Evolutionary conservation across 2,329 filamentous ascomycete species (phyloP).

Genomic region (Alternaria postmessia): DNA sequence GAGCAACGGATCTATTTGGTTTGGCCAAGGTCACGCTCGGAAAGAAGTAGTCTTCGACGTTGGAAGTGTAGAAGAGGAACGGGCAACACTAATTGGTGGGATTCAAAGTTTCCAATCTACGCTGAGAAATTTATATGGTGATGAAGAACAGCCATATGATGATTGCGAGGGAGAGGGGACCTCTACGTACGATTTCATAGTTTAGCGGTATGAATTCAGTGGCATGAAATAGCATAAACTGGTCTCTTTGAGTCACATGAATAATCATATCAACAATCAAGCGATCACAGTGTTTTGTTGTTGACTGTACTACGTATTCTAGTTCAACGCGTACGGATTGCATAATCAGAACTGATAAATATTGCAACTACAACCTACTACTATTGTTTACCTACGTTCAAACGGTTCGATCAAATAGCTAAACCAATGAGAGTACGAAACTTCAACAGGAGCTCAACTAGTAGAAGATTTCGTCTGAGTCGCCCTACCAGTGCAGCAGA

Average conservation of each 20-base stretch:
- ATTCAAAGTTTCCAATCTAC: neutral
- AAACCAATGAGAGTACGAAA: too few relatives aligned
- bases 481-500: too few relatives aligned
- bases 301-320: neutral
- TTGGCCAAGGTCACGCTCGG: slow-evolving; percentile 55
- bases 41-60: slow-evolving; percentile 56
- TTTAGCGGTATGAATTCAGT: slow-evolving; percentile 29
- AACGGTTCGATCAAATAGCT: too few relatives aligned
- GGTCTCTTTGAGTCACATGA: neutral
- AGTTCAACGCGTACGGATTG: neutral
- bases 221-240: slow-evolving; percentile 17
- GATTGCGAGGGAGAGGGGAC: neutral
- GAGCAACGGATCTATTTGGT: slow-evolving; percentile 50
- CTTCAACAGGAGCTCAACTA: too few relatives aligned
- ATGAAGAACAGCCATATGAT: neutral
- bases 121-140: slow-evolving; percentile 1
- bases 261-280: neutral
- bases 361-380: slow-evolving; percentile 22
- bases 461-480: too few relatives aligned
- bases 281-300: neutral
- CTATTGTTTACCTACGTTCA: too few relatives aligned
- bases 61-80: slow-evolving; percentile 40
- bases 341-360: neutral
- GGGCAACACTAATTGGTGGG: slow-evolving; percentile 19
- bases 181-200: slow-evolving; percentile 17